Evolutionary conservation across 2,329 filamentous ascomycete species (phyloP).

Genomic region (Cordyceps militaris): DNA sequence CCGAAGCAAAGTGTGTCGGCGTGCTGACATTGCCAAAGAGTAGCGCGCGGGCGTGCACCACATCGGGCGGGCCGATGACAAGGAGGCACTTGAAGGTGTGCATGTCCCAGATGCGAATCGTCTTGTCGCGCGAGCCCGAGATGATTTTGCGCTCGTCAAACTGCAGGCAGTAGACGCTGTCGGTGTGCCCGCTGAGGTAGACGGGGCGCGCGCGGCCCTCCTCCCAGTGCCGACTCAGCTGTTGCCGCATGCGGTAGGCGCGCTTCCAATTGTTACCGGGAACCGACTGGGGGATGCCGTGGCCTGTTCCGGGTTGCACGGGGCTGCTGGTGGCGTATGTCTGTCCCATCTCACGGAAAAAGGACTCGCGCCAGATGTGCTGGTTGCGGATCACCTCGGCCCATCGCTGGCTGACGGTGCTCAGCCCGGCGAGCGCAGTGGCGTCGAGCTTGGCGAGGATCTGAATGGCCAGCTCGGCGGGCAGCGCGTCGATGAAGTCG

Average conservation of each 20-base stretch:
- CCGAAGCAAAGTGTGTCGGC: slow-evolving; percentile 46
- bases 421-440: slow-evolving; percentile 40
- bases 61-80: slow-evolving; percentile 72
- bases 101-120: slow-evolving; percentile 94
- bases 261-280: slow-evolving; percentile 76
- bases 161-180: slow-evolving; percentile 96
- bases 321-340: slow-evolving; percentile 52
- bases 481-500: slow-evolving; percentile 51
- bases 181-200: slow-evolving; percentile 87
- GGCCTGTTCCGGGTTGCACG: slow-evolving; percentile 45
- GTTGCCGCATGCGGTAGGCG: slow-evolving; percentile 70
- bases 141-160: slow-evolving; percentile 99
- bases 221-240: slow-evolving; percentile 74
- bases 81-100: slow-evolving; percentile 77
- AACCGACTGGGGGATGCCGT: slow-evolving; percentile 47
- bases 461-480: slow-evolving; percentile 52
- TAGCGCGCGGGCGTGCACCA: slow-evolving; percentile 47
- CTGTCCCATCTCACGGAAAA: slow-evolving; percentile 51
- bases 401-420: slow-evolving; percentile 47
- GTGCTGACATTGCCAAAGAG: slow-evolving; percentile 42
- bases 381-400: slow-evolving; percentile 39
- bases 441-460: slow-evolving; percentile 51
- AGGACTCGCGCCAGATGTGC: slow-evolving; percentile 58
- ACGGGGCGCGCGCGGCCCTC: slow-evolving; percentile 70
- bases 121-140: slow-evolving; percentile 90